A percentile compares a stretch with the other conserved stretches of the same genome.
Evolutionary conservation across 2,329 filamentous ascomycete genomes (phyloP).

Genomic region (Tympanopsis confertula): DNA sequence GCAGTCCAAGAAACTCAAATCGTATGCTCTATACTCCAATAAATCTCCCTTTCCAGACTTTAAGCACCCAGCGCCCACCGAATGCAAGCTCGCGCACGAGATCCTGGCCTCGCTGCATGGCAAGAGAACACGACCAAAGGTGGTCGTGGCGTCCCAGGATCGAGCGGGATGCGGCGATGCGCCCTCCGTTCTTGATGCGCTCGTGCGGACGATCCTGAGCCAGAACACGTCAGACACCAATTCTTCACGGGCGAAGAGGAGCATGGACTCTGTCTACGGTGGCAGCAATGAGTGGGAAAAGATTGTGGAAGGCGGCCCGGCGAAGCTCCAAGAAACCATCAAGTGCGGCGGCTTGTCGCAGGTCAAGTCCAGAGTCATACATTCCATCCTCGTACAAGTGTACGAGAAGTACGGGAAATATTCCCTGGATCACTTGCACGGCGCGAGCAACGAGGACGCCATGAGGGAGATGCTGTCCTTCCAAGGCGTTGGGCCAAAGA

Average conservation of each 20-base stretch:
- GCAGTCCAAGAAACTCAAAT: slow-evolving; percentile 28
- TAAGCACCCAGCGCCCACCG: slow-evolving; percentile 48
- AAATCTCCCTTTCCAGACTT: slow-evolving; percentile 58
- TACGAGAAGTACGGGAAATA: slow-evolving; percentile 42
- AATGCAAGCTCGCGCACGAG: slow-evolving; percentile 57
- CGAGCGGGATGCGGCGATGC: slow-evolving; percentile 50
- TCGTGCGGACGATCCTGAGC: slow-evolving; percentile 38
- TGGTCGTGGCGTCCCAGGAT: slow-evolving; percentile 47
- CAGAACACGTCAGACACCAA: slow-evolving; percentile 39
- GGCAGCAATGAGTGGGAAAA: slow-evolving; percentile 27
- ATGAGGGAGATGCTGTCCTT: slow-evolving; percentile 37
- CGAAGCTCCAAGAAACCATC: slow-evolving; percentile 45
- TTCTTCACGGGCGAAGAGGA: slow-evolving; percentile 46
- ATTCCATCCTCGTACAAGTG: slow-evolving; percentile 54
- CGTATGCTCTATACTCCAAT: slow-evolving; percentile 24
- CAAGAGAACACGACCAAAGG: slow-evolving; percentile 44
- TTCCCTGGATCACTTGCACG: slow-evolving; percentile 36
- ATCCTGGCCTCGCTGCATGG: slow-evolving; percentile 58
- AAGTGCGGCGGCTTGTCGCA: slow-evolving; percentile 59
- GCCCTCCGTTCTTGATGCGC: slow-evolving; percentile 36
- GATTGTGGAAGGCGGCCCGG: slow-evolving; percentile 25
- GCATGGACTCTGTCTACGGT: slow-evolving; percentile 23
- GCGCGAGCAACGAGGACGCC: slow-evolving; percentile 27
- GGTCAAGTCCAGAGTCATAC: slow-evolving; percentile 64
- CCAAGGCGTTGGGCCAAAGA: slow-evolving; percentile 40